phyloP scores from a whole-genome alignment of 306 rosid species.

The Inga leiocalycina region DNA sequence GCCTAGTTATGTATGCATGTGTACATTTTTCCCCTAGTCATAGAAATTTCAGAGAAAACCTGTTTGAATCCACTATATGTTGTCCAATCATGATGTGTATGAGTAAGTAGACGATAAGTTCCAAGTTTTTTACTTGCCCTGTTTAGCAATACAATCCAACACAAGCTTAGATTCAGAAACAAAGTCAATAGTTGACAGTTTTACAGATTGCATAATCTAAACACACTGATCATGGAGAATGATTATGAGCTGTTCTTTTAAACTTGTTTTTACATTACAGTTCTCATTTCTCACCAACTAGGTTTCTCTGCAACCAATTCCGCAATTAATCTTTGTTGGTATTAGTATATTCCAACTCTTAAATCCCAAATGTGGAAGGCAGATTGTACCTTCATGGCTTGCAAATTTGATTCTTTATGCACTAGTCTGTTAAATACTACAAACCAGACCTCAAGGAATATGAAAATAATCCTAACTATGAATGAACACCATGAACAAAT shows the following conservation, averaged over 20 bases:
- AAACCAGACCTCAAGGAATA: background rate
- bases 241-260: background rate
- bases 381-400: conserved; percentile 35
- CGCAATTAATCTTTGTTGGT: conserved; percentile 2
- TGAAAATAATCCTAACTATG: background rate
- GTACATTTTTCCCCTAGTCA: background rate
- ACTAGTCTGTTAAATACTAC: background rate
- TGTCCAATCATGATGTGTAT: background rate
- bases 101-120: background rate
- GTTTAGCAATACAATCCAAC: background rate
- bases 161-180: background rate
- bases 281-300: background rate
- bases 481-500: background rate
- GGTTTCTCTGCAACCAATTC: background rate
- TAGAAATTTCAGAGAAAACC: background rate
- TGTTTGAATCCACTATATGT: background rate
- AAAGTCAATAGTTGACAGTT: background rate
- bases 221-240: background rate
- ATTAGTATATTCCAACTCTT: conserved; percentile 14
- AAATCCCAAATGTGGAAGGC: conserved; percentile 13
- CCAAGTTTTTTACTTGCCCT: background rate
- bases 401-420: conserved; percentile 20
- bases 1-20: background rate
- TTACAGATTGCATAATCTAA: background rate
- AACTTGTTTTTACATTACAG: background rate